Base-by-base conservation (phyloP, 495 filamentous ascomycete species). In the Hyaloscypha variabilis region DNA sequence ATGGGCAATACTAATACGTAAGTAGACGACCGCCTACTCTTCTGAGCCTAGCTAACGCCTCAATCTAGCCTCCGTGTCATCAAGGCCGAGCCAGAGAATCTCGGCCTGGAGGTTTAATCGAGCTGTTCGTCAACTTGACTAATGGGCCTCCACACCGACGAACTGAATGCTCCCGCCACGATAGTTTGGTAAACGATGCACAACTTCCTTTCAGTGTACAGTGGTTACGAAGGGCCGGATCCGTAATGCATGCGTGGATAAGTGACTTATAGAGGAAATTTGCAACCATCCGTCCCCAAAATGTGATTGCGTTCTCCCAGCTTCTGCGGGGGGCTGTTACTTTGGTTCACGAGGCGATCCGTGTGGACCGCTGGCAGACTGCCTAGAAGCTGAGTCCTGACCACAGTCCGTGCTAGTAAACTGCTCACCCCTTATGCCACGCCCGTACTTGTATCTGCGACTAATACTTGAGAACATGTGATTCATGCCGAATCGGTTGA, bases 1-100 rank as follows among this genome's bases (percentile, higher is more conserved):
- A 91, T 93, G 88, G 95, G 95, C 67, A 94, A 99, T 83, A 99
- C 95, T 68, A 99, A 98, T 82, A 98, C 95, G 70, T 79, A 73
- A 75, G 77, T 69, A 26, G 17, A 29, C 24, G 19, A 24, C 13
- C 23, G 17, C 53, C 25, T 54, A 21, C 19, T 2, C 13, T 63
- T 2, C 34, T 49, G n/a, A 28, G 19, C 36, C 24, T 23, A n/a
- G 26, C 67, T 72, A 66, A 72, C 28, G 21, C 50, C 1, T 36
- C 17, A 17, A 11, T 46, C 57, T 31, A 72, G 70, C 26, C 76
- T 84, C 66, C 83, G 83, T 64, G 82, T 86, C 53, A 81, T 86
- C 67, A 83, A 82, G 76, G 83, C 83, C 25, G 83, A 86, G 67
- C 74, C 79, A 8, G 72, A 78, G 24, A 73, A 80, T 67, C 77